These are phyloP conservation scores for Pythium guiyangense DNA, from an alignment of 352 stramenopile species.

Conservation along the genomic window DNA sequence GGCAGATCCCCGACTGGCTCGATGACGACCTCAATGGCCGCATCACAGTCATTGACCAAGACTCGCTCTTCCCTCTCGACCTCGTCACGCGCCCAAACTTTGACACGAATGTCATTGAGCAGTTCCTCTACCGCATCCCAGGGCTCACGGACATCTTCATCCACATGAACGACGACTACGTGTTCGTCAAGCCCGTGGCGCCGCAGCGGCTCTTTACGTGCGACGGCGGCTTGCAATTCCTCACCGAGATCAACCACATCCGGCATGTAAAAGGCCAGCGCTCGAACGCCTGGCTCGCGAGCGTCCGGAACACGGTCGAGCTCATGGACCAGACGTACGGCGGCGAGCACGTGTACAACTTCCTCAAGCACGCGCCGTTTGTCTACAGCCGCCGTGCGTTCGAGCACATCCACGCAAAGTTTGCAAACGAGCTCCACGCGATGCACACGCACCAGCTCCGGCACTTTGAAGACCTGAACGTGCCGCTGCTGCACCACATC, in stretches of 20 bases:
- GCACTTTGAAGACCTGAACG: conserved; percentile 69
- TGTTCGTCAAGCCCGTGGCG: conserved; percentile 78
- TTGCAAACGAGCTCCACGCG: conserved; percentile 39
- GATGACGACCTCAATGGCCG: conserved; percentile 56
- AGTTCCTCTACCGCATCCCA: conserved; percentile 84
- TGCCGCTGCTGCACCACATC: conserved; percentile 60
- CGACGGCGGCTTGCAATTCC: conserved; percentile 60
- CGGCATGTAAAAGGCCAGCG: conserved; percentile 60
- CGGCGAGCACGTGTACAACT: conserved; percentile 80
- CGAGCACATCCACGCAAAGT: conserved; percentile 73
- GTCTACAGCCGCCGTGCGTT: conserved; percentile 77
- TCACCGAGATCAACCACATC: conserved; percentile 85
- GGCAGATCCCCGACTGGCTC: conserved; percentile 80
- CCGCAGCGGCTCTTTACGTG: conserved; percentile 86
- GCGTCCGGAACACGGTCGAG: conserved; percentile 71
- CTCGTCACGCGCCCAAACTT: conserved; percentile 63
- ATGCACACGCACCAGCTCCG: conserved; percentile 63
- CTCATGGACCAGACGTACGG: conserved; percentile 71
- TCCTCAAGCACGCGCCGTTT: conserved; percentile 82
- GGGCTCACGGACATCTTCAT: conserved; percentile 86
- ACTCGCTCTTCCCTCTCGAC: conserved; percentile 63
- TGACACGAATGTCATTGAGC: conserved; percentile 83
- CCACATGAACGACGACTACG: conserved; percentile 88
- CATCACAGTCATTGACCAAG: conserved; percentile 71
- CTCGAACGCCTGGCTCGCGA: conserved; percentile 68